Percentiles rank a stretch among this genome's conserved stretches.
These are phyloP conservation scores for Amauroascus verrucosus DNA, from an alignment of 2,329 filamentous ascomycete species.

Conservation along the genomic window DNA sequence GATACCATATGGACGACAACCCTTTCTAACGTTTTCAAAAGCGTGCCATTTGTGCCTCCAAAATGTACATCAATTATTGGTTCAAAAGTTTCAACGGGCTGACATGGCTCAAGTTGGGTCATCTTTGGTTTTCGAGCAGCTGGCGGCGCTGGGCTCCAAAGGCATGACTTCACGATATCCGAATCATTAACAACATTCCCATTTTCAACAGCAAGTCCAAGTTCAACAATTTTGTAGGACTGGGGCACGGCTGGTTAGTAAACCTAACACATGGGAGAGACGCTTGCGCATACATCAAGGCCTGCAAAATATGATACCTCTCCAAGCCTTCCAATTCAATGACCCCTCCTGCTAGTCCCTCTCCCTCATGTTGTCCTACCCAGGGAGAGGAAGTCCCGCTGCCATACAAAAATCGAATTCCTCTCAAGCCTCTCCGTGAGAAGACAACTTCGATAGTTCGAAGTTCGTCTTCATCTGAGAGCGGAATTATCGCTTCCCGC, in stretches of 20 bases:
- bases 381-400: not conserved
- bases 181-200: not conserved
- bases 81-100: not conserved
- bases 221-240: not conserved
- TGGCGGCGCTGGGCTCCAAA: not conserved
- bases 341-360: not conserved
- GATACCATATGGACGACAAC: constrained; percentile 3
- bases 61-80: constrained; percentile 6
- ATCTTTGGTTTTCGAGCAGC: not conserved
- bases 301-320: not conserved
- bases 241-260: not conserved
- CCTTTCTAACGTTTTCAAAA: not conserved
- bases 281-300: not conserved
- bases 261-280: not conserved
- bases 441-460: constrained; percentile 4
- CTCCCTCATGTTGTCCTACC: not conserved
- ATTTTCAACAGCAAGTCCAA: not conserved
- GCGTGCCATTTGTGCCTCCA: constrained; percentile 1
- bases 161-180: not conserved
- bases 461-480: not conserved
- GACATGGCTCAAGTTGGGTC: not conserved
- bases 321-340: not conserved
- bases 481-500: not conserved
- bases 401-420: constrained; percentile 6
- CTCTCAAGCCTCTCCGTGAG: not conserved